These are phyloP conservation scores for Phytophthora aleatoria DNA, from an alignment of 352 stramenopile species.

Conservation along the genomic window DNA sequence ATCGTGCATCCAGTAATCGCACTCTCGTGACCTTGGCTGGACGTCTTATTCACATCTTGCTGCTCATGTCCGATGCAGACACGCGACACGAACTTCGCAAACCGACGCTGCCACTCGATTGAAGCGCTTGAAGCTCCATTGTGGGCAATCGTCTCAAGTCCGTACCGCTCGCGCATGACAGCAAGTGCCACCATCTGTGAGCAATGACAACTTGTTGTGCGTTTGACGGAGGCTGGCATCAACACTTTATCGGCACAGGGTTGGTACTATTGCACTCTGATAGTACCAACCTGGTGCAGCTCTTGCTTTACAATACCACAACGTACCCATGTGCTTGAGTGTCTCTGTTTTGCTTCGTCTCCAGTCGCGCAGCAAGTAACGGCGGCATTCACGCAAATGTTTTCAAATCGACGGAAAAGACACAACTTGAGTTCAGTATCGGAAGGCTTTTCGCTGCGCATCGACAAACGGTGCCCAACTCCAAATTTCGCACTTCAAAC, in stretches of 20 bases:
- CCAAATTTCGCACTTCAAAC: conserved; percentile 18
- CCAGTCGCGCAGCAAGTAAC: conserved; percentile 25
- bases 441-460: conserved; percentile 4
- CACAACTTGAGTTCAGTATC: conserved; percentile 13
- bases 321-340: conserved; percentile 23
- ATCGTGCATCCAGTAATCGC: conserved; percentile 7
- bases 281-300: conserved; percentile 8
- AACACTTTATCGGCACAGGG: conserved; percentile 3
- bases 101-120: conserved; percentile 20
- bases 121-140: conserved; percentile 17
- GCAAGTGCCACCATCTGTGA: conserved; percentile 9
- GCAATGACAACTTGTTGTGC: conserved; percentile 17
- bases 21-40: conserved; percentile 1
- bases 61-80: background rate
- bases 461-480: conserved; percentile 2
- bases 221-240: conserved; percentile 13
- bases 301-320: conserved; percentile 19
- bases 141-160: conserved; percentile 20
- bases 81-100: conserved; percentile 20
- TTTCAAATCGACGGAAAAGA: conserved; percentile 25
- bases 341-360: conserved; percentile 30
- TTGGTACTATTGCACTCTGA: conserved; percentile 4
- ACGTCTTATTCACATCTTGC: conserved; percentile 13
- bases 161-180: conserved; percentile 11
- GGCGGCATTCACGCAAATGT: conserved; percentile 13